Evolutionary conservation across 768 basidiomycete genomes (phyloP), one percentile per base, ranked within the genome.

Genomic region (Rubroboletus satanas): DNA sequence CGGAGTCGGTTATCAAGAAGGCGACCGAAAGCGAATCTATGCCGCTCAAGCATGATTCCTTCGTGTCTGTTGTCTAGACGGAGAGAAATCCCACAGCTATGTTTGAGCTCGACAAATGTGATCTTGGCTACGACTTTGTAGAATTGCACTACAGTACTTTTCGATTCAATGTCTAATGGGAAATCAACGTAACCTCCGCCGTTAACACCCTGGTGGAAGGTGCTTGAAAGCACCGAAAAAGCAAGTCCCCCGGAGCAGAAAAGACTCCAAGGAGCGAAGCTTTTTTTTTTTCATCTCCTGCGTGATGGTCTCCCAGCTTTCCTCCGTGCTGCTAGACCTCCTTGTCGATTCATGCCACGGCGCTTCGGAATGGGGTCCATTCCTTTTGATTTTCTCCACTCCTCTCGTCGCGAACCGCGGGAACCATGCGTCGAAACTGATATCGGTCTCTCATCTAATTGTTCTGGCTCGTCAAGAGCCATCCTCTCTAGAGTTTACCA

Each of bases 381-480:
- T 31, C 93, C 93, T 67, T 93, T 95, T 23, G 91, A 86, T 52
- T 73, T 73, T 66, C 91, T 76, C 93, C 93, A 95, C 60, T 83
- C 77, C 67, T 93, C 92, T 58, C 89, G 78, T 56, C 93, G 76
- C 45, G 89, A 88, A 47, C 78, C 75, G 32, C 91, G 83, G 3
- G 85, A 80, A 12, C 92, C 93, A 62, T 93, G 90, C 3, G 93
- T 95, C 9, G 92, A 93, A 58, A 93, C 77, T 21, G 66, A 68
- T 46, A 67, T 67, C 5, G 72, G 49, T 54, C 62, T 60, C 44
- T 70, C 70, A 26, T 69, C 51, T n/a, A 65, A 45, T 49, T 42
- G 54, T 37, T 45, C 59, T 4, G 60, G 54, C 43, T 56, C 62
- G 48, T 90, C 86, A 39, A 85, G 64, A 49, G 75, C 73, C 83